Conservation (phyloP, 331 rosid genomes). For the Malus hybrid region DNA sequence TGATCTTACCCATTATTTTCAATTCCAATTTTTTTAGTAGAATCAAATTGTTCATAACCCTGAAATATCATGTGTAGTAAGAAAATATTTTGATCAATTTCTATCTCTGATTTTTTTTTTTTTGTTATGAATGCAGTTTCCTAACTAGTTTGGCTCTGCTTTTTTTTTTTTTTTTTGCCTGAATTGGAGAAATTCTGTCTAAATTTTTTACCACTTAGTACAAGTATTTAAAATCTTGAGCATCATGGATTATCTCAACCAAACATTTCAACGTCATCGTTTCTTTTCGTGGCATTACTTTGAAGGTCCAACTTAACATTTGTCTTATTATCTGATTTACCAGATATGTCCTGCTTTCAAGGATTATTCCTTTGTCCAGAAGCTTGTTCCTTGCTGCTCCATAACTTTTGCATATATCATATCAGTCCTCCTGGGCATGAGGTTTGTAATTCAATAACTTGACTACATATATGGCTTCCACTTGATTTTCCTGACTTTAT, state of each 20-base stretch:
- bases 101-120: background rate
- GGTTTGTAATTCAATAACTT: slow-evolving; percentile 53
- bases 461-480: slow-evolving; percentile 15
- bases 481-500: slow-evolving; percentile 1
- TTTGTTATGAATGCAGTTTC: background rate
- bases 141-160: background rate
- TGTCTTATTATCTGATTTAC: slow-evolving; percentile 25
- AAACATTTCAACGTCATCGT: background rate
- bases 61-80: background rate
- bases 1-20: slow-evolving; percentile 5
- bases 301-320: slow-evolving; percentile 10
- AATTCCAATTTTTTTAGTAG: background rate
- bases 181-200: background rate
- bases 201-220: background rate
- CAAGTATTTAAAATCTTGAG: background rate
- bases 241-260: background rate
- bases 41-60: too few relatives aligned
- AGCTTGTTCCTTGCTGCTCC: slow-evolving; percentile 78
- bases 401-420: slow-evolving; percentile 94
- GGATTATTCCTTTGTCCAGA: slow-evolving; percentile 91
- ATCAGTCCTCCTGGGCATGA: slow-evolving; percentile 98
- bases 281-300: background rate
- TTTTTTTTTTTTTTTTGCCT: background rate
- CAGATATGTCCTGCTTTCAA: slow-evolving; percentile 96
- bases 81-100: background rate